Base-by-base conservation (phyloP, 345 rosid genomes). In the Microthlaspi erraticum region DNA sequence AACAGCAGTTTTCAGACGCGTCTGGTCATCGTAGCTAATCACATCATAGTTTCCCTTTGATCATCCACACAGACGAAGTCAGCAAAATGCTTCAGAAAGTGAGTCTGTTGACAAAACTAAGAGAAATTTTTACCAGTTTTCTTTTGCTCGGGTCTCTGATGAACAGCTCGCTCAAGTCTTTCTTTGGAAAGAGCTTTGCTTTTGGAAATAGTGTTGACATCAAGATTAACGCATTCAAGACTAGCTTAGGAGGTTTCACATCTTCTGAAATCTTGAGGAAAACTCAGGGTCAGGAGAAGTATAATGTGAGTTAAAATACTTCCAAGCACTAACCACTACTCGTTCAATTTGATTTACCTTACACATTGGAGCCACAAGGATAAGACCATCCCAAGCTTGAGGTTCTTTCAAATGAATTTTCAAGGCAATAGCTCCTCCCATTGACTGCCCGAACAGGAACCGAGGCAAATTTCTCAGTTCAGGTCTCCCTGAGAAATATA, bases 341-440 rank as follows among this genome's bases (percentile, higher is more conserved):
- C 26, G 3, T 26, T 26, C 29, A 59, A 49, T 72, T 9, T 41
- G 19, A 61, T 80, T 81, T 85, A 93, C 98, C 85, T 86, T 91
- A 78, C 98, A 93, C 98, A 93, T 88, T 18, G 98, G 97, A 10
- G 98, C 97, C 9, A 91, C 88, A 70, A 93, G 96, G 71, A 93
- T 38, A 39, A 93, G 75, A 64, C 98, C 98, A 76, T 93, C 92
- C 98, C 98, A 91, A 60, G 77, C 86, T n/a, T n/a, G 58, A 4
- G 92, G 92, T 74, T 85, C 85, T 80, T 83, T 91, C 19, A 91
- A 75, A 78, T 88, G 94, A 71, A 69, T 86, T 79, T 90, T 93
- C 66, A 93, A 79, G 39, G 97, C 73, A 77, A 93, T 74, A 64
- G 98, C 98, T 81, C 98, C 98, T 71, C 98, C 98, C 97, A 88